Evolutionary conservation across 2,329 filamentous ascomycete genomes (phyloP).

Genomic region (Dactylonectria estremocensis): DNA sequence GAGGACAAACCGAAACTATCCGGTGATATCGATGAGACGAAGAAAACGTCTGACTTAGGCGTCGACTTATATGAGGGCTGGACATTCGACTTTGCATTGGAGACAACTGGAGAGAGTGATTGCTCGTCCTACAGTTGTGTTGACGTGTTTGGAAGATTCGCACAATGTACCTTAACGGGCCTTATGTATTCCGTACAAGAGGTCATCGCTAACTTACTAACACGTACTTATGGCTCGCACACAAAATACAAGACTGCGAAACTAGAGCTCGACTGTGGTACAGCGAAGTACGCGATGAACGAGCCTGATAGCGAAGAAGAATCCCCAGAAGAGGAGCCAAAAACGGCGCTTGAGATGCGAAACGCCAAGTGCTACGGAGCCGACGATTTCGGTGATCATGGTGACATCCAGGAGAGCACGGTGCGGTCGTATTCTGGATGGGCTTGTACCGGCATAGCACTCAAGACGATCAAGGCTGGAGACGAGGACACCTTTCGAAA

Average conservation of each 20-base stretch:
- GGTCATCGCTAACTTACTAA: neutral
- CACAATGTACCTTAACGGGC: neutral
- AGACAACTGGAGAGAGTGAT: neutral
- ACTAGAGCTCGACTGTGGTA: neutral
- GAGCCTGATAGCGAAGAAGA: neutral
- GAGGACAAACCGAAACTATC: conserved; percentile 3
- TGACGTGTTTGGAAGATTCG: conserved; percentile 5
- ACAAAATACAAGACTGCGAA: neutral
- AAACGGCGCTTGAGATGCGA: neutral
- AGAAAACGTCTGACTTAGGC: neutral
- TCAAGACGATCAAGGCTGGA: neutral
- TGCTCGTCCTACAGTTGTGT: conserved; percentile 2
- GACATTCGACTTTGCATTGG: conserved; percentile 4
- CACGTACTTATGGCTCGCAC: conserved; percentile 2
- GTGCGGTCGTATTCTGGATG: neutral
- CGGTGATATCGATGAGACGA: neutral
- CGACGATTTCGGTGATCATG: conserved; percentile 9
- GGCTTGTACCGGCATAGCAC: neutral
- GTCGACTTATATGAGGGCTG: conserved; percentile 1
- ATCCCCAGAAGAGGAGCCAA: neutral
- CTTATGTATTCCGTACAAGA: neutral
- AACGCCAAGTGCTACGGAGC: conserved; percentile 2
- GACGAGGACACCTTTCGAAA: neutral
- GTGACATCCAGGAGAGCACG: conserved; percentile 1
- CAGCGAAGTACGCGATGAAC: conserved; percentile 3